Percentiles rank a stretch among this genome's conserved stretches.
phyloP scores from a whole-genome alignment of 352 stramenopile genomes.

The Globisporangium nagaii region DNA sequence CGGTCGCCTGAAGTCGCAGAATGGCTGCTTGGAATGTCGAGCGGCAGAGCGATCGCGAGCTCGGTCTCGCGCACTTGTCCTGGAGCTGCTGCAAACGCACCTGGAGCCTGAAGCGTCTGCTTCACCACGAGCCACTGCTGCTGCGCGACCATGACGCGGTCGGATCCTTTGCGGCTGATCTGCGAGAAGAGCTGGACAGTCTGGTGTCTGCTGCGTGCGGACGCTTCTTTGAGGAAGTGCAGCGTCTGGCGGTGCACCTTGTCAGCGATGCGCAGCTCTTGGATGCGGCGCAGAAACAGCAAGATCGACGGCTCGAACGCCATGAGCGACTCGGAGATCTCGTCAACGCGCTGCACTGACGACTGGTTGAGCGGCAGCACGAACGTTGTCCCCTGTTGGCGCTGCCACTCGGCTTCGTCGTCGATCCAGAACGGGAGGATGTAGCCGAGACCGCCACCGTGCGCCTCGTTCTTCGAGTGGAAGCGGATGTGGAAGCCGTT shows the following conservation, averaged over 20 bases:
- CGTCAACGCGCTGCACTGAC: conserved; percentile 30
- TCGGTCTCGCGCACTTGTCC: conserved; percentile 27
- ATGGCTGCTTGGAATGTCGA: conserved; percentile 10
- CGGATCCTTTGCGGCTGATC: conserved; percentile 9
- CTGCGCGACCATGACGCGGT: conserved; percentile 13
- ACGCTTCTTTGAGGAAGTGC: conserved; percentile 40
- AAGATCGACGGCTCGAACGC: conserved; percentile 71
- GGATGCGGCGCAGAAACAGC: conserved; percentile 74
- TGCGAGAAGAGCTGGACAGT: conserved; percentile 37
- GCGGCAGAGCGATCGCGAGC: conserved; percentile 52
- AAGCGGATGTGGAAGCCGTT: conserved; percentile 87
- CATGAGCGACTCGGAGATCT: conserved; percentile 63
- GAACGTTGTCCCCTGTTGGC: conserved; percentile 52
- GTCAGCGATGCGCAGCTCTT: conserved; percentile 54
- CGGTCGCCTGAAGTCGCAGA: conserved; percentile 11
- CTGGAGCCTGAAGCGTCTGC: conserved; percentile 20
- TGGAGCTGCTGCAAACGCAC: conserved; percentile 8
- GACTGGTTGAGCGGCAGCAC: conserved; percentile 64
- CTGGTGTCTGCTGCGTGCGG: conserved; percentile 9
- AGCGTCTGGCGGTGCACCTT: conserved; percentile 20
- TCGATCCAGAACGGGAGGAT: conserved; percentile 81
- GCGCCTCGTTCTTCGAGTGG: conserved; percentile 40
- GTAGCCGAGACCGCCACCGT: conserved; percentile 56
- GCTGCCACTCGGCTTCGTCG: conserved; percentile 32
- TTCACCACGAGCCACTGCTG: conserved; percentile 68